Evolutionary conservation across 2,329 filamentous ascomycete species (phyloP).

Genomic region (Arthrobotrys megalospora): DNA sequence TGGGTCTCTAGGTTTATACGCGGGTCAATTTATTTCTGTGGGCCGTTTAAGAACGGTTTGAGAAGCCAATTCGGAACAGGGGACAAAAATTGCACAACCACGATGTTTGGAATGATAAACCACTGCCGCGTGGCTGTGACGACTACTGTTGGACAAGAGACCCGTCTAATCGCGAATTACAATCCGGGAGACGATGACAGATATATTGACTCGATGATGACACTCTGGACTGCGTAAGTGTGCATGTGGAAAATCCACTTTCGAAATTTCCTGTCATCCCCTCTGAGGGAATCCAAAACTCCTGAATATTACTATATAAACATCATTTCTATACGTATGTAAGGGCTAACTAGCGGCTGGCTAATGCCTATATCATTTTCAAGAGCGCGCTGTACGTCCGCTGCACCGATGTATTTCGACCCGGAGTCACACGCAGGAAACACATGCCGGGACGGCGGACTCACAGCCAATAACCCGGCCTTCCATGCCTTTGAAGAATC

Average conservation of each 20-base stretch:
- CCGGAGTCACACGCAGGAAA: not conserved
- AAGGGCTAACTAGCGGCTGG: no score
- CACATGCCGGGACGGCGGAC: slow-evolving; percentile 22
- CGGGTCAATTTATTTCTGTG: slow-evolving; percentile 6
- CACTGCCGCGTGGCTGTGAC: slow-evolving; percentile 29
- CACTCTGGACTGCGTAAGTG: slow-evolving; percentile 4
- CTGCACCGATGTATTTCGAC: slow-evolving; percentile 15
- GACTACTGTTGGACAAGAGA: not conserved
- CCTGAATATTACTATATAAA: no score
- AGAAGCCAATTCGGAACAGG: not conserved
- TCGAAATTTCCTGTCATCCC: no score
- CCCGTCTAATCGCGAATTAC: slow-evolving; percentile 31
- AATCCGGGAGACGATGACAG: slow-evolving; percentile 10
- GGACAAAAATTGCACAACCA: not conserved
- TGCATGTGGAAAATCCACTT: not conserved
- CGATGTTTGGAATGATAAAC: slow-evolving; percentile 2
- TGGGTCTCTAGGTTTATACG: not conserved
- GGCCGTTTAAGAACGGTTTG: not conserved
- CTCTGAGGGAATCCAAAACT: no score
- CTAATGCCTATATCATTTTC: not conserved
- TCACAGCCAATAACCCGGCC: slow-evolving; percentile 29
- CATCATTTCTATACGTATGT: no score
- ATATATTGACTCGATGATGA: slow-evolving; percentile 12
- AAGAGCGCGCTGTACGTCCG: slow-evolving; percentile 14
- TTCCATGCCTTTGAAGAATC: slow-evolving; percentile 9